These are phyloP conservation scores for Diaporthe batatas DNA, from an alignment of 2,329 filamentous ascomycete species.

Conservation along the genomic window DNA sequence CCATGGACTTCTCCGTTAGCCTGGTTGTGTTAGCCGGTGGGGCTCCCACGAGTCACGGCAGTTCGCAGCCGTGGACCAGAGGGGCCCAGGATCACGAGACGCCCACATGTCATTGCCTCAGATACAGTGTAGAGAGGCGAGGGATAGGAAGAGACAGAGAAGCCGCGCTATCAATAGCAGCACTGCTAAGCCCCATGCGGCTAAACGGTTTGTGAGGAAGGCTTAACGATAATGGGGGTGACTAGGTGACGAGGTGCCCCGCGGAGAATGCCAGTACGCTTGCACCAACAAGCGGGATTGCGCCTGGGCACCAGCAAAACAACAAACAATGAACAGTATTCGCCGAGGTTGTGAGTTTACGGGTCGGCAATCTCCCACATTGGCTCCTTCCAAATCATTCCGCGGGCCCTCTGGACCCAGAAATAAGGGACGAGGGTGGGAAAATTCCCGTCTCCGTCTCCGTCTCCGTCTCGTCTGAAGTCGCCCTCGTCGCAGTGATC, in stretches of 20 bases:
- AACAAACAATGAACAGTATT: neutral
- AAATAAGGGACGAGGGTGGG: no score
- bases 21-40: constrained; percentile 10
- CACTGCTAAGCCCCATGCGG: constrained; percentile 23
- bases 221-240: neutral
- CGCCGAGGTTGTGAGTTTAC: neutral
- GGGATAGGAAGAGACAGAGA: neutral
- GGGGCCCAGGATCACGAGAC: constrained; percentile 1
- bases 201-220: neutral
- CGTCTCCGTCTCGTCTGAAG: constrained; percentile 21
- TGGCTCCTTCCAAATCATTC: neutral
- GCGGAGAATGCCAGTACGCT: constrained; percentile 13
- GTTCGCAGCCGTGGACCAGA: constrained; percentile 19
- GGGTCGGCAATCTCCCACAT: constrained; percentile 2
- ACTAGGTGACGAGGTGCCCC: neutral
- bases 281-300: constrained; percentile 10
- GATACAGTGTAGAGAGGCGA: no score
- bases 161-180: constrained; percentile 28
- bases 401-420: constrained; percentile 1
- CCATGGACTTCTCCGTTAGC: neutral
- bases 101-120: constrained; percentile 15
- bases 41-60: constrained; percentile 31
- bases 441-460: no score
- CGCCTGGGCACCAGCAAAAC: constrained; percentile 8
- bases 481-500: neutral